Evolutionary conservation across 2,329 filamentous ascomycete genomes (phyloP).

Genomic region (Ceratocystis ficicola): DNA sequence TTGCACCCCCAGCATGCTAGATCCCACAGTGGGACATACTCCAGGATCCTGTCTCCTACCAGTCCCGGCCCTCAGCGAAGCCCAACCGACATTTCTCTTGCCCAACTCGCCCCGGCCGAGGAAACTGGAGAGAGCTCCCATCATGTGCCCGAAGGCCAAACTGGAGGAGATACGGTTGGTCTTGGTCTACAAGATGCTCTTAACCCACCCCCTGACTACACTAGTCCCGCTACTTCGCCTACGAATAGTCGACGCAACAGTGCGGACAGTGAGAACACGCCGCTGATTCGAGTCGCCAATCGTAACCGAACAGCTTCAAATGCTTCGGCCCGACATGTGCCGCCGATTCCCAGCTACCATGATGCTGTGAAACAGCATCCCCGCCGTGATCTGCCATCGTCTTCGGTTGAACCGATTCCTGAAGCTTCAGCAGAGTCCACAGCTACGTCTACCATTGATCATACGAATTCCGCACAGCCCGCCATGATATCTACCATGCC

Average conservation of each 20-base stretch:
- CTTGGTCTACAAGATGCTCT: conserved; percentile 43
- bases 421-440: conserved; percentile 10
- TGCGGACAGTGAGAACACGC: conserved; percentile 44
- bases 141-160: conserved; percentile 26
- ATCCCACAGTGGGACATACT: conserved; percentile 63
- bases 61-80: conserved; percentile 83
- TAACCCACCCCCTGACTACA: conserved; percentile 59
- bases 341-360: conserved; percentile 73
- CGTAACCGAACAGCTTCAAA: conserved; percentile 41
- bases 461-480: not conserved
- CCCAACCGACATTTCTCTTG: conserved; percentile 90
- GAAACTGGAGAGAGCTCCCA: conserved; percentile 59
- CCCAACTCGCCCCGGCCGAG: conserved; percentile 63
- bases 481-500: conserved; percentile 3
- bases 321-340: conserved; percentile 33
- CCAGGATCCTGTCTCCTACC: conserved; percentile 57
- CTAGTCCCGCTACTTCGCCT: conserved; percentile 51
- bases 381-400: conserved; percentile 10
- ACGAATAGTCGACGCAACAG: conserved; percentile 44
- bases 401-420: conserved; percentile 13
- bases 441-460: not conserved
- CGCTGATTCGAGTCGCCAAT: conserved; percentile 40
- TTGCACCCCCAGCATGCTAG: conserved; percentile 53
- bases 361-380: conserved; percentile 51
- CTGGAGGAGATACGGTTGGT: conserved; percentile 28